These are phyloP conservation scores for Auxenochlorella pyrenoidosa DNA, from an alignment of 139 green algal genomes.

Conservation along the genomic window DNA sequence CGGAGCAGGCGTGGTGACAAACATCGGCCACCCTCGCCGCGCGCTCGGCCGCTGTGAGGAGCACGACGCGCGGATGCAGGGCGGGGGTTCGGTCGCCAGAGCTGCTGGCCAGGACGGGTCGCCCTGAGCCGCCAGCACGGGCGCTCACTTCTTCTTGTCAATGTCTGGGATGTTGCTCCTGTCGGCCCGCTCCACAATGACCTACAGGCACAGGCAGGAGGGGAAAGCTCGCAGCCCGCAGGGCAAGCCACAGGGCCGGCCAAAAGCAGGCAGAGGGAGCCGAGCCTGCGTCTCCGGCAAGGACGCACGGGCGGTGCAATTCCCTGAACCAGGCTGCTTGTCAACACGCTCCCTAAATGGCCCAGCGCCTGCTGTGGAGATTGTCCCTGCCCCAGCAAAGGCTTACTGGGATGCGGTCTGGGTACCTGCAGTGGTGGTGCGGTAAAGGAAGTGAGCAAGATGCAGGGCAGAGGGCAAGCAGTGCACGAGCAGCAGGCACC, in stretches of 20 bases:
- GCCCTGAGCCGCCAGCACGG: no score
- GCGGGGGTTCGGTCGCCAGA: no score
- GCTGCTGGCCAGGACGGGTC: no score
- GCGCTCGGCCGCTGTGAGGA: no score
- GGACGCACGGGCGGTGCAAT: no score
- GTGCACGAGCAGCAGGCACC: no score
- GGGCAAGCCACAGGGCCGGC: background rate
- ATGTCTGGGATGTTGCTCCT: conserved; percentile 98
- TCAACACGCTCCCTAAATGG: no score
- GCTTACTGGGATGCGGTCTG: conserved; percentile 30
- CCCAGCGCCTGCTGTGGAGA: no score
- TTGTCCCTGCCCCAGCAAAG: no score
- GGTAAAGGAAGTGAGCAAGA: background rate
- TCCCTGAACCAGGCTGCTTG: no score
- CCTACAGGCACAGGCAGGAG: conserved; percentile 61
- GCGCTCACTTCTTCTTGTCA: conserved; percentile 99
- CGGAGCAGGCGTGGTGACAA: background rate
- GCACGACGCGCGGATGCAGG: no score
- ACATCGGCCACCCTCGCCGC: no score
- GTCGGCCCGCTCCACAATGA: conserved; percentile 98
- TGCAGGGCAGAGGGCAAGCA: background rate
- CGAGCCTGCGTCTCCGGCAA: background rate
- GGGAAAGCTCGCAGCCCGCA: background rate
- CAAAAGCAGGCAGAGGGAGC: background rate
- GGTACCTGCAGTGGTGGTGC: conserved; percentile 7